Conservation (phyloP, 768 basidiomycete species). For the Lactarius sp. region DNA sequence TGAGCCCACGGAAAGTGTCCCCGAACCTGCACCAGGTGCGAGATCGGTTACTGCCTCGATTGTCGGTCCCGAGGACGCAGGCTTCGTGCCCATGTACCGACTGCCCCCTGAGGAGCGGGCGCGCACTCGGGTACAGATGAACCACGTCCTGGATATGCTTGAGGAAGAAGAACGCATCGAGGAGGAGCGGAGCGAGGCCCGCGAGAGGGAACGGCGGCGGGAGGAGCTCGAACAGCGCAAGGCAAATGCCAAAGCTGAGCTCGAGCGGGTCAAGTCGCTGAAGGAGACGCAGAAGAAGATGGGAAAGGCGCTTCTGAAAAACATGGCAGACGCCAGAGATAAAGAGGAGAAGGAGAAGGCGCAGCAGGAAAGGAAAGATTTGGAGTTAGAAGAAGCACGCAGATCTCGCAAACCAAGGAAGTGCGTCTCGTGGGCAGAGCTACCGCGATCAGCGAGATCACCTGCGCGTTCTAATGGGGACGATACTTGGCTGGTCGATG, state of each 20-base stretch:
- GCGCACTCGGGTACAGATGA: constrained; percentile 51
- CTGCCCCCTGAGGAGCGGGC: constrained; percentile 46
- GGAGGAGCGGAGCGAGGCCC: constrained; percentile 38
- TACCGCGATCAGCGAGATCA: constrained; percentile 30
- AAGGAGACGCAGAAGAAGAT: constrained; percentile 69
- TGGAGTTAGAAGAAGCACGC: constrained; percentile 29
- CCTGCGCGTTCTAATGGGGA: constrained; percentile 41
- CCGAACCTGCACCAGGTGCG: constrained; percentile 28
- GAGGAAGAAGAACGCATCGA: constrained; percentile 64
- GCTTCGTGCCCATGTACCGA: constrained; percentile 43
- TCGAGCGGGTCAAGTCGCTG: constrained; percentile 37
- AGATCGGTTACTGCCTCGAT: not conserved
- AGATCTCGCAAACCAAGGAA: constrained; percentile 46
- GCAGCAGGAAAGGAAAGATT: constrained; percentile 32
- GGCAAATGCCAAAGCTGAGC: constrained; percentile 41
- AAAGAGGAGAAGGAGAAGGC: constrained; percentile 35
- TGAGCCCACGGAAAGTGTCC: constrained; percentile 40
- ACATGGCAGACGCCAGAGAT: constrained; percentile 40
- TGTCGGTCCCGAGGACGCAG: constrained; percentile 37
- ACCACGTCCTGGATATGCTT: constrained; percentile 59
- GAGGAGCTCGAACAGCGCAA: constrained; percentile 49
- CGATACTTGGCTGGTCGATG: constrained; percentile 45
- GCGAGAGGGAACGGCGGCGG: constrained; percentile 39
- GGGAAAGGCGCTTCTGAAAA: constrained; percentile 60
- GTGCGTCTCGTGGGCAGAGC: constrained; percentile 59